phyloP scores from a whole-genome alignment of 1,139 yeast genomes.

The Taiozyma sp. region DNA sequence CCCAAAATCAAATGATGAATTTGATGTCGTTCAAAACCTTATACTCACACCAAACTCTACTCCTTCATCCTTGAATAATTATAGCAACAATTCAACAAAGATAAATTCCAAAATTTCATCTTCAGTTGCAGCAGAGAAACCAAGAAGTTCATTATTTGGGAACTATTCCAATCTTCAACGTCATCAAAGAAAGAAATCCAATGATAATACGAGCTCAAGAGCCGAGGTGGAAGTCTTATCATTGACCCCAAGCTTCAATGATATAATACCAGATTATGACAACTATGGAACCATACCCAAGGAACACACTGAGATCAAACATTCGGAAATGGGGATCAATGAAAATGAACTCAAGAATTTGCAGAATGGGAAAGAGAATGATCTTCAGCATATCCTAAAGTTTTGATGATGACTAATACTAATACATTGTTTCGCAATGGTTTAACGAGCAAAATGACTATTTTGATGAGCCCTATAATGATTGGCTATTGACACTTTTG shows the following conservation, averaged over 20 bases:
- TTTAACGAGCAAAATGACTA: background rate
- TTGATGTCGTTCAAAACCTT: background rate
- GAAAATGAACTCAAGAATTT: slow-evolving; percentile 2
- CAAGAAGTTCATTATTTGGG: slow-evolving; percentile 2
- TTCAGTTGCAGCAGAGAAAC: background rate
- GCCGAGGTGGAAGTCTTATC: slow-evolving; percentile 33
- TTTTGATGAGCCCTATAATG: background rate
- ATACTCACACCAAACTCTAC: background rate
- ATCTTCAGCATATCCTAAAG: slow-evolving; percentile 6
- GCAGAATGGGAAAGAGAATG: slow-evolving; percentile 1
- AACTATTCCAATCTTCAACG: slow-evolving; percentile 7
- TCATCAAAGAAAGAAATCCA: slow-evolving; percentile 5
- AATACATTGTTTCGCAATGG: too few relatives aligned
- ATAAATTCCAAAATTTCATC: background rate
- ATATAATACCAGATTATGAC: slow-evolving; percentile 22
- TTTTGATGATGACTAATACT: slow-evolving; percentile 1
- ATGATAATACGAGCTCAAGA: slow-evolving; percentile 20
- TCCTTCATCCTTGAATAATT: slow-evolving; percentile 4
- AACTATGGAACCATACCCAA: slow-evolving; percentile 1
- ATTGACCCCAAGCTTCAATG: slow-evolving; percentile 34
- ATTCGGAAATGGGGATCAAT: slow-evolving; percentile 1
- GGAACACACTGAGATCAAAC: background rate
- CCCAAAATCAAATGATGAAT: background rate
- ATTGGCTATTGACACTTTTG: too few relatives aligned
- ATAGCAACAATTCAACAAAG: background rate